Evolutionary conservation across 2,329 filamentous ascomycete species (phyloP).

Genomic region (Sarocladium kiliense): DNA sequence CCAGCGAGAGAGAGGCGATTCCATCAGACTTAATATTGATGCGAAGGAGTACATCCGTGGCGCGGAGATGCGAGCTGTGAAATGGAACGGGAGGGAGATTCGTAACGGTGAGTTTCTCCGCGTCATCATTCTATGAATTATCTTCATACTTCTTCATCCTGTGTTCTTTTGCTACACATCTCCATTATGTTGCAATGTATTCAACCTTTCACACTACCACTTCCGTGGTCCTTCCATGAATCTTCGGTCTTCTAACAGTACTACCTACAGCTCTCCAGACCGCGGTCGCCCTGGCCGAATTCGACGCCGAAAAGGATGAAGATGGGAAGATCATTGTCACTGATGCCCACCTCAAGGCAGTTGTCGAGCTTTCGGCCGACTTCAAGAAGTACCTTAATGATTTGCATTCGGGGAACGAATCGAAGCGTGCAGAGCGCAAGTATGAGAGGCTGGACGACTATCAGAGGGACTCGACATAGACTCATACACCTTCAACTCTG

Average conservation of each 20-base stretch:
- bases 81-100: slow-evolving; percentile 22
- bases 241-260: no score
- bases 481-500: no score
- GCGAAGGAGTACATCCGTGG: slow-evolving; percentile 15
- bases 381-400: slow-evolving; percentile 21
- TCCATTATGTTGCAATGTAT: no score
- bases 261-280: no score
- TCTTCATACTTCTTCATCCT: no score
- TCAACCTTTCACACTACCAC: slow-evolving; percentile 11
- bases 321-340: slow-evolving; percentile 20
- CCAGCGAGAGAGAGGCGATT: background rate
- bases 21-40: background rate
- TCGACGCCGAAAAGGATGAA: slow-evolving; percentile 17
- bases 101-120: slow-evolving; percentile 16
- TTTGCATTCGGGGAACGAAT: slow-evolving; percentile 11
- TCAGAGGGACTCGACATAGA: background rate
- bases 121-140: no score
- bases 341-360: slow-evolving; percentile 20
- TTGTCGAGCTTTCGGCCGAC: slow-evolving; percentile 21
- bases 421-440: slow-evolving; percentile 10
- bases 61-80: slow-evolving; percentile 14
- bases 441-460: slow-evolving; percentile 10
- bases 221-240: no score
- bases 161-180: no score
- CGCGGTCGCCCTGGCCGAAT: slow-evolving; percentile 24